These are phyloP conservation scores for Podaxis pistillaris DNA, from an alignment of 768 basidiomycete genomes.

Conservation along the genomic window DNA sequence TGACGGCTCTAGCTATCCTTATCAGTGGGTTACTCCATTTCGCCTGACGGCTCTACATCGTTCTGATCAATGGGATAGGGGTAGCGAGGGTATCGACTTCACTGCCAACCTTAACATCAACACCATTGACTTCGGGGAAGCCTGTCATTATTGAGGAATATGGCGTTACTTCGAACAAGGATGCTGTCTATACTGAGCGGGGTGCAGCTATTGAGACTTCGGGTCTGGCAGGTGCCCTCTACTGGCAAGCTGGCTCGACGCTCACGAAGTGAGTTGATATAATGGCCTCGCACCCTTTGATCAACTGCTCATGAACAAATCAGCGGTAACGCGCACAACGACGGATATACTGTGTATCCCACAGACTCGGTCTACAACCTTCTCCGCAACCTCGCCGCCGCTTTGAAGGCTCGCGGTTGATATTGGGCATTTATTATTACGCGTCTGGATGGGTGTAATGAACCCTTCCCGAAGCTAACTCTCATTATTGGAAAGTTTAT, in stretches of 20 bases:
- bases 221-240: constrained; percentile 25
- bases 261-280: constrained; percentile 14
- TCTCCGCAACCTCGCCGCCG: constrained; percentile 31
- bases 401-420: constrained; percentile 35
- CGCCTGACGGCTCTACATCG: not conserved
- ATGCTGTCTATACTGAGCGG: constrained; percentile 52
- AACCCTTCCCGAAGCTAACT: too few relatives aligned
- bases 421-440: not conserved
- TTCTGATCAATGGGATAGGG: not conserved
- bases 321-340: constrained; percentile 38
- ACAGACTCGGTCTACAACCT: constrained; percentile 33
- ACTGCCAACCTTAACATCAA: not conserved
- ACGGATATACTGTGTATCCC: constrained; percentile 41
- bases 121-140: constrained; percentile 36
- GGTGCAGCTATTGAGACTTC: constrained; percentile 48
- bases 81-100: not conserved
- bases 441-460: too few relatives aligned
- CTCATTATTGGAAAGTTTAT: too few relatives aligned
- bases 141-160: constrained; percentile 68
- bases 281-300: too few relatives aligned
- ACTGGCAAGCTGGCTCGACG: constrained; percentile 41
- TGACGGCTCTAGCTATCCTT: too few relatives aligned
- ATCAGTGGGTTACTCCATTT: not conserved
- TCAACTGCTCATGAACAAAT: not conserved
- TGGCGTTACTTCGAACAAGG: constrained; percentile 49